phyloP scores from a whole-genome alignment of 2,329 filamentous ascomycete genomes.

The Xylaria sp. region DNA sequence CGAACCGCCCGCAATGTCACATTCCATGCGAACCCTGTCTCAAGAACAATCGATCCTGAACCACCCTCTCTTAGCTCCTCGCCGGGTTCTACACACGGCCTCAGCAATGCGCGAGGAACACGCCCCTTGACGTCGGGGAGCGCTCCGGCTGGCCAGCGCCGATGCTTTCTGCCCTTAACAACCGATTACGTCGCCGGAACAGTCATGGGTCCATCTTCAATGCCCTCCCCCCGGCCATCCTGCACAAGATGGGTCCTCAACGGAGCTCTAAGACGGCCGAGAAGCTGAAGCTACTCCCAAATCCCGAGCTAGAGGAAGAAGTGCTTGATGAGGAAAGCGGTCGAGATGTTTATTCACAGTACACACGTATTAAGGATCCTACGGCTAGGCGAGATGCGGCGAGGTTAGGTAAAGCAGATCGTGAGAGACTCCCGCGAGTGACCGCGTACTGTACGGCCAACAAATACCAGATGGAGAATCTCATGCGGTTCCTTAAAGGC shows the following conservation, averaged over 20 bases:
- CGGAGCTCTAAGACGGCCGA: slow-evolving; percentile 93
- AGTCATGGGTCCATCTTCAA: slow-evolving; percentile 71
- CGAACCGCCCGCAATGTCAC: slow-evolving; percentile 70
- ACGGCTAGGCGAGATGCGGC: slow-evolving; percentile 92
- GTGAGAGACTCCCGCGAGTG: slow-evolving; percentile 83
- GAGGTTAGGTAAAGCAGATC: slow-evolving; percentile 88
- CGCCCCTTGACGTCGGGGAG: slow-evolving; percentile 38
- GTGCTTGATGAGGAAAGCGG: slow-evolving; percentile 83
- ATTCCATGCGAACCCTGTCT: slow-evolving; percentile 73
- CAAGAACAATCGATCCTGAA: slow-evolving; percentile 64
- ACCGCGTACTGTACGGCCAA: slow-evolving; percentile 97
- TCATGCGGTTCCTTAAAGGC: slow-evolving; percentile 91
- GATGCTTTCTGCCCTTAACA: slow-evolving; percentile 82
- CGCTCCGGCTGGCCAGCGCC: slow-evolving; percentile 51
- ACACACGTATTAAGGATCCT: slow-evolving; percentile 96
- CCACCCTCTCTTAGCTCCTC: slow-evolving; percentile 42
- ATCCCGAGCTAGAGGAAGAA: slow-evolving; percentile 79
- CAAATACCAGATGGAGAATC: slow-evolving; percentile 84
- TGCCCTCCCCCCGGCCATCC: slow-evolving; percentile 46
- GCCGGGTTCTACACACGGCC: slow-evolving; percentile 39
- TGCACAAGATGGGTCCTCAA: slow-evolving; percentile 86
- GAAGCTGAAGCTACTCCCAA: slow-evolving; percentile 96
- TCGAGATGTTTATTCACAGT: slow-evolving; percentile 95
- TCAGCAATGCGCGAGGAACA: slow-evolving; percentile 43
- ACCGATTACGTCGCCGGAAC: slow-evolving; percentile 83